phyloP scores from a whole-genome alignment of 169 alveolate genomes.

The Neospora caninum region DNA sequence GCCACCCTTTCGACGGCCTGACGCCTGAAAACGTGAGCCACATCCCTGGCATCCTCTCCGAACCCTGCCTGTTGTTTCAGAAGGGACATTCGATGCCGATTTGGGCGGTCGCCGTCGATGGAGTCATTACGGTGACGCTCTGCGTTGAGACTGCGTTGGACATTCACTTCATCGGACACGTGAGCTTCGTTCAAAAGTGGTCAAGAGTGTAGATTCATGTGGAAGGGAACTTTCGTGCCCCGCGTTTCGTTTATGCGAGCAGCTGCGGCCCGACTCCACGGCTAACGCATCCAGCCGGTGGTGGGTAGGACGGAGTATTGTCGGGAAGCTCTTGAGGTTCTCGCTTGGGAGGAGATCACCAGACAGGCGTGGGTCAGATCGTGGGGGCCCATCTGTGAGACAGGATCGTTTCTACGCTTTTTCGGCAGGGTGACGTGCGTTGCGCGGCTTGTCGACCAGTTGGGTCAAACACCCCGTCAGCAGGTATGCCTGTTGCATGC shows the following conservation, averaged over 20 bases:
- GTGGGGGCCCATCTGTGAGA: background rate
- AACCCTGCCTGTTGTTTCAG: background rate
- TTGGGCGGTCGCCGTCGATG: constrained; percentile 61
- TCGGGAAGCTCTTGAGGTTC: no score
- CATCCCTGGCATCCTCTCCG: no score
- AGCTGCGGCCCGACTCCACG: background rate
- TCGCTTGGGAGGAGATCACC: no score
- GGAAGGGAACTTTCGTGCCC: background rate
- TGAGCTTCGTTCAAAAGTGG: background rate
- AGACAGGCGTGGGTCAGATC: background rate
- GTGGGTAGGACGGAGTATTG: no score
- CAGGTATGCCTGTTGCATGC: background rate
- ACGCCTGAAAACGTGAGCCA: no score
- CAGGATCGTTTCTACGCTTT: no score
- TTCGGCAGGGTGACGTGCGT: background rate
- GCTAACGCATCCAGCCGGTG: no score
- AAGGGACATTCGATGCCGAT: constrained; percentile 49
- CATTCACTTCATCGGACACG: constrained; percentile 50
- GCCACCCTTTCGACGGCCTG: no score
- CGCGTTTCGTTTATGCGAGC: background rate
- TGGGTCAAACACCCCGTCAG: background rate
- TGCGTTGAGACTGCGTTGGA: constrained; percentile 58
- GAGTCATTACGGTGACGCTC: constrained; percentile 49
- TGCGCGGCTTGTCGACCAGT: background rate
- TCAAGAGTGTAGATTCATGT: background rate